A percentile compares a stretch with the other conserved stretches of the same genome.
Evolutionary conservation across 1,284 basidiomycete species (phyloP).

Genomic region (Cryptococcus depauperatus): DNA sequence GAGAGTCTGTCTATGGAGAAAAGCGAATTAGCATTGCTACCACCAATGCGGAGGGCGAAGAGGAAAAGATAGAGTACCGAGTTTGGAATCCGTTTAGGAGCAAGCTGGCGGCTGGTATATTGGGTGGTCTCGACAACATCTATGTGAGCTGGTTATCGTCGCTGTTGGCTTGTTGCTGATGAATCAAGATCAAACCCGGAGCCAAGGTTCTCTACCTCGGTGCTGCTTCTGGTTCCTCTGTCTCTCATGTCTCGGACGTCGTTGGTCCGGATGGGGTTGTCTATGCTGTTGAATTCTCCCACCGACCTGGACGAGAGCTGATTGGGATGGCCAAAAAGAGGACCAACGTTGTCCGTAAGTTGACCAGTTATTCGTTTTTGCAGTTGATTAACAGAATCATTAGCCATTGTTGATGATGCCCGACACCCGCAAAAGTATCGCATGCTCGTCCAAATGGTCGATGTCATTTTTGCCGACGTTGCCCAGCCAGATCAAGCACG

Average conservation of each 20-base stretch:
- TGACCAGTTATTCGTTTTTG: background rate
- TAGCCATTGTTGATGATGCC: slow-evolving; percentile 95
- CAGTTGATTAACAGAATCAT: slow-evolving; percentile 1
- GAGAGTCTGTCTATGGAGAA: slow-evolving; percentile 97
- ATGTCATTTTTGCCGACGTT: slow-evolving; percentile 96
- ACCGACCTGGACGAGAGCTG: slow-evolving; percentile 90
- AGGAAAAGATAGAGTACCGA: slow-evolving; percentile 89
- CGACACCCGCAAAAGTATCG: slow-evolving; percentile 90
- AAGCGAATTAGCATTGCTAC: slow-evolving; percentile 84
- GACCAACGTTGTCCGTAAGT: slow-evolving; percentile 95
- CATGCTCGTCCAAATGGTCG: slow-evolving; percentile 86
- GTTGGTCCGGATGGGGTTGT: slow-evolving; percentile 96
- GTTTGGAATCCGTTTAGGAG: slow-evolving; percentile 99
- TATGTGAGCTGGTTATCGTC: slow-evolving; percentile 47
- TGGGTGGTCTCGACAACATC: slow-evolving; percentile 91
- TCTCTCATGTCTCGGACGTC: slow-evolving; percentile 96
- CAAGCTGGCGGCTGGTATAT: slow-evolving; percentile 93
- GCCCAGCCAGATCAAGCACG: slow-evolving; percentile 98
- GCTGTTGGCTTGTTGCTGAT: background rate
- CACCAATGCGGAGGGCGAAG: slow-evolving; percentile 53
- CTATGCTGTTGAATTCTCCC: slow-evolving; percentile 97
- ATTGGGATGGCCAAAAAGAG: slow-evolving; percentile 99
- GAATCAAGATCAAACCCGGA: slow-evolving; percentile 66
- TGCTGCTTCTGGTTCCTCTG: slow-evolving; percentile 88
- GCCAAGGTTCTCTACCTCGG: slow-evolving; percentile 96